Percentiles rank a stretch among this genome's conserved stretches.
Conservation (phyloP, 2,329 filamentous ascomycete genomes). For the Botrytis fragariae region DNA sequence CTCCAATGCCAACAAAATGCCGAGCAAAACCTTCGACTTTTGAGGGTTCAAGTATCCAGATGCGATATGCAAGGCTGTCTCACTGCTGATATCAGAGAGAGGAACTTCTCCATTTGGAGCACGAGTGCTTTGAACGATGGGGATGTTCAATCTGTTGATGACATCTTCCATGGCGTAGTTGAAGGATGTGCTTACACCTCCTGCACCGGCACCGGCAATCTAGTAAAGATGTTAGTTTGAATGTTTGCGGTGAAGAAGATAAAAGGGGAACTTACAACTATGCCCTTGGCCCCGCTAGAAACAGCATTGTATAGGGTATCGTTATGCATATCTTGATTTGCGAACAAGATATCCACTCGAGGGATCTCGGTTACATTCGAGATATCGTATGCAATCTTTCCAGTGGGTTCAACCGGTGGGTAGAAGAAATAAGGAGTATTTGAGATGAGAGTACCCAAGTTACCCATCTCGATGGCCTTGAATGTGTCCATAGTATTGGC, state of each 20-base stretch:
- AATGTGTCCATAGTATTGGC: slow-evolving; percentile 64
- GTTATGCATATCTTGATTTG: slow-evolving; percentile 52
- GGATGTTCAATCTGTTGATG: slow-evolving; percentile 46
- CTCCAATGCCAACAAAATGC: slow-evolving; percentile 27
- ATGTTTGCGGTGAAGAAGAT: neutral
- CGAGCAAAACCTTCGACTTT: slow-evolving; percentile 52
- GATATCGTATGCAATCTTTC: slow-evolving; percentile 47
- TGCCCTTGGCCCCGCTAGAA: slow-evolving; percentile 50
- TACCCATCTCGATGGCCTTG: slow-evolving; percentile 54
- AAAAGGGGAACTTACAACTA: slow-evolving; percentile 41
- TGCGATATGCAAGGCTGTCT: slow-evolving; percentile 40
- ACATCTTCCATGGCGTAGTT: slow-evolving; percentile 44
- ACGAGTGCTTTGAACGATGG: slow-evolving; percentile 52
- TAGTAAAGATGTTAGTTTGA: neutral
- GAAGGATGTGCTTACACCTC: slow-evolving; percentile 46
- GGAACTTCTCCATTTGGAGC: slow-evolving; percentile 46
- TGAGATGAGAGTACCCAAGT: slow-evolving; percentile 57
- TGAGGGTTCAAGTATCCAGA: slow-evolving; percentile 55
- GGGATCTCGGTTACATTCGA: slow-evolving; percentile 44
- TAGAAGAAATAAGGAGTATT: slow-evolving; percentile 61
- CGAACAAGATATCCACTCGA: slow-evolving; percentile 55
- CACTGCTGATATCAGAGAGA: slow-evolving; percentile 13
- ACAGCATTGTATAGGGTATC: slow-evolving; percentile 49
- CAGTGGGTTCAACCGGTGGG: slow-evolving; percentile 48
- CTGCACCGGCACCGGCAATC: slow-evolving; percentile 54